These are phyloP conservation scores for Chionographis japonica DNA, from an alignment of 106 monocot genomes.

Conservation along the genomic window DNA sequence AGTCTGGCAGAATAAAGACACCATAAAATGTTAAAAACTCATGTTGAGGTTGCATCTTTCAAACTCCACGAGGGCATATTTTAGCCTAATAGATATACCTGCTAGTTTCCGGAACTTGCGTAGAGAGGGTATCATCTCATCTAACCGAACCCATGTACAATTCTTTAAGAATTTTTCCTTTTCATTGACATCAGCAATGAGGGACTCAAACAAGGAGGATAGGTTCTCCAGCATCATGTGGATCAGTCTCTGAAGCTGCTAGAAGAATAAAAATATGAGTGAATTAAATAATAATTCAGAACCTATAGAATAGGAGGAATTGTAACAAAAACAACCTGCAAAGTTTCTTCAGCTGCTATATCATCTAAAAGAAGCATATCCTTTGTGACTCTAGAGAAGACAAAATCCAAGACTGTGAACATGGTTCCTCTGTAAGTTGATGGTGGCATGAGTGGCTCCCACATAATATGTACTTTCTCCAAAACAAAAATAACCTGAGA, in stretches of 20 bases:
- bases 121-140: constrained; percentile 59
- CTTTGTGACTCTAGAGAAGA: constrained; percentile 69
- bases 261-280: constrained; percentile 2
- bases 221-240: constrained; percentile 70
- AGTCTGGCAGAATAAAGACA: constrained; percentile 40
- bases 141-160: constrained; percentile 17
- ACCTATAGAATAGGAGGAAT: not conserved
- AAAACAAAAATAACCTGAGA: constrained; percentile 73
- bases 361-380: constrained; percentile 93
- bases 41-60: not conserved
- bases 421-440: constrained; percentile 71
- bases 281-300: not conserved
- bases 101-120: constrained; percentile 78
- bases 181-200: constrained; percentile 27
- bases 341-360: constrained; percentile 91
- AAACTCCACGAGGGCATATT: not conserved
- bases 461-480: constrained; percentile 81
- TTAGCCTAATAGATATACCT: constrained; percentile 33
- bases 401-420: constrained; percentile 46
- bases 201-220: constrained; percentile 52
- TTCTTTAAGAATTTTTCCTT: constrained; percentile 28
- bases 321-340: constrained; percentile 66
- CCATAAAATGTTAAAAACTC: constrained; percentile 11
- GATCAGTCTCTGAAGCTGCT: constrained; percentile 81
- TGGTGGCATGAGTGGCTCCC: constrained; percentile 62